Evolutionary conservation across 345 rosid genomes (phyloP).

Genomic region (Brassica nigra): DNA sequence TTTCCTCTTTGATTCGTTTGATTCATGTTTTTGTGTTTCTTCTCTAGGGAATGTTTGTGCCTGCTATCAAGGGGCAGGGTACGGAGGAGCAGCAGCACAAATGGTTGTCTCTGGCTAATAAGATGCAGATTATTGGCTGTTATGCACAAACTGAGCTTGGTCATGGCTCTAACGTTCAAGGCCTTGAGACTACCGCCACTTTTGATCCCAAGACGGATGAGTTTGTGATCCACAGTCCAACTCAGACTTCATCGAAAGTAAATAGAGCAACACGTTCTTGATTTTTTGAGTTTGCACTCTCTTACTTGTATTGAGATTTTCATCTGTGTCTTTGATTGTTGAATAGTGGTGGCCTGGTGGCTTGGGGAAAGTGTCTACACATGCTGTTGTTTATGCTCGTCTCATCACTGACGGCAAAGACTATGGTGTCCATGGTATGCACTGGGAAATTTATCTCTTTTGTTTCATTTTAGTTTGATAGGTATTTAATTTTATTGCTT

Average conservation of each 20-base stretch:
- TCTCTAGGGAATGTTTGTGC: constrained; percentile 90
- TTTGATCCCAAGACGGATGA: constrained; percentile 94
- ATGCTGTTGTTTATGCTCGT: constrained; percentile 92
- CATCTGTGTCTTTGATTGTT: constrained; percentile 13
- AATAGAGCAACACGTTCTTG: constrained; percentile 32
- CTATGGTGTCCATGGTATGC: constrained; percentile 89
- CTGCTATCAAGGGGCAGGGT: constrained; percentile 96
- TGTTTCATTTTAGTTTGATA: not conserved
- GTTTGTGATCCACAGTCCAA: constrained; percentile 85
- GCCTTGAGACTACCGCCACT: constrained; percentile 97
- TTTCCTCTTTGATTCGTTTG: not conserved
- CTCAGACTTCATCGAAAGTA: constrained; percentile 90
- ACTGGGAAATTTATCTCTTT: not conserved
- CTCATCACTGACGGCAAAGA: constrained; percentile 74
- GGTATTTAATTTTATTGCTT: constrained; percentile 33
- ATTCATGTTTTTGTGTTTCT: constrained; percentile 5
- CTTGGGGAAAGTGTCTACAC: constrained; percentile 85
- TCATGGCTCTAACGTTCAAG: constrained; percentile 99
- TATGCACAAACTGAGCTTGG: constrained; percentile 99
- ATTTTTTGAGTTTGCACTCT: not conserved
- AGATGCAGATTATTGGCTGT: constrained; percentile 97
- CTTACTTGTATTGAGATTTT: constrained; percentile 11
- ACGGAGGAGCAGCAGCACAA: constrained; percentile 93
- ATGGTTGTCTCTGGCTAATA: constrained; percentile 88
- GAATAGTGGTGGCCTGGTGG: constrained; percentile 99